A percentile compares a stretch with the other conserved stretches of the same genome.
phyloP scores from a whole-genome alignment of 352 stramenopile species.

The Phytophthora palmivora region DNA sequence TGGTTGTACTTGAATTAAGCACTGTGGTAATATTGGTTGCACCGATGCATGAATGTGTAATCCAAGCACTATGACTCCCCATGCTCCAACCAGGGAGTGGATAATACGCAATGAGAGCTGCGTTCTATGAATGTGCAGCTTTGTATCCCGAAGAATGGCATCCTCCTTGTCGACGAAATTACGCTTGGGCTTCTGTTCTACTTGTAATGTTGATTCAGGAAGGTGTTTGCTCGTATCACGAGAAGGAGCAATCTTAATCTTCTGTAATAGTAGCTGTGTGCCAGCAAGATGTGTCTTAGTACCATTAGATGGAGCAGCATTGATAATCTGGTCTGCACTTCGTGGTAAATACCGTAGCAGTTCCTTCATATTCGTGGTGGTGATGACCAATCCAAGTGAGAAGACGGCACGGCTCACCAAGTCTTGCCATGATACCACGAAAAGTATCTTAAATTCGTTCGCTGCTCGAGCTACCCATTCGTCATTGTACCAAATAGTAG shows the following conservation, averaged over 20 bases:
- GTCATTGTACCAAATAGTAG: background rate
- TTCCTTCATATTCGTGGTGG: background rate
- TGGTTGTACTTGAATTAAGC: constrained; percentile 35
- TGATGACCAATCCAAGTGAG: background rate
- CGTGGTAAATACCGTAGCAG: background rate
- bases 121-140: constrained; percentile 6
- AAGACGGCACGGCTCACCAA: background rate
- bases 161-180: no score
- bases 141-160: no score
- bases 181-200: no score
- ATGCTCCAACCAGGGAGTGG: constrained; percentile 21
- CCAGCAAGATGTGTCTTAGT: no score
- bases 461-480: background rate
- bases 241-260: no score
- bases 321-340: background rate
- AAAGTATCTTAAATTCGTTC: background rate
- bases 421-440: background rate
- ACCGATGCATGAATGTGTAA: constrained; percentile 27
- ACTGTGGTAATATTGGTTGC: constrained; percentile 22
- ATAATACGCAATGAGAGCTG: no score
- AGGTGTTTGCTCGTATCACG: no score
- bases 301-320: constrained; percentile 3
- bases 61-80: constrained; percentile 24
- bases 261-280: no score
- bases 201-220: background rate